These are phyloP conservation scores for Tetrahymena thermophila DNA, from an alignment of 73 alveolate genomes.

Conservation along the genomic window DNA sequence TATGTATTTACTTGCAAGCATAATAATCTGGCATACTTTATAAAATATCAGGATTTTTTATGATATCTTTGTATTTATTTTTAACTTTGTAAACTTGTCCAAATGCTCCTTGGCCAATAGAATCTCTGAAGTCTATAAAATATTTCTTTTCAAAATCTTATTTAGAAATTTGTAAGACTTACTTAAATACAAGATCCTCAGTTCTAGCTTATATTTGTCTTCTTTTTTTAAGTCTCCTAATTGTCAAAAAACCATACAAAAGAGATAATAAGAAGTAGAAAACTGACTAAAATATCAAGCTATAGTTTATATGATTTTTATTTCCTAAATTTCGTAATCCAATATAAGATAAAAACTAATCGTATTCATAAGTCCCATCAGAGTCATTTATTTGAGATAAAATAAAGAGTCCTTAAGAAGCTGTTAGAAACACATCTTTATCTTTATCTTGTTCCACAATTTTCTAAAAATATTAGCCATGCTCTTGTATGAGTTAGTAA, in stretches of 20 bases:
- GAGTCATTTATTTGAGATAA: no score
- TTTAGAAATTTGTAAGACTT: not conserved
- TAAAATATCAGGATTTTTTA: not conserved
- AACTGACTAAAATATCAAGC: no score
- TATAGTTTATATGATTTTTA: no score
- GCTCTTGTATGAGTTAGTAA: not conserved
- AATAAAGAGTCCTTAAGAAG: no score
- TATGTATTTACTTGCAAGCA: not conserved
- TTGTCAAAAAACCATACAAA: not conserved
- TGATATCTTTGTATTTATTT: not conserved
- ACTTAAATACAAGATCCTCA: not conserved
- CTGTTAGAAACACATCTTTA: no score
- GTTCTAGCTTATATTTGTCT: not conserved
- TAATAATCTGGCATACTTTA: not conserved
- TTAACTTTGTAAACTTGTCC: not conserved
- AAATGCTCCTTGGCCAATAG: not conserved
- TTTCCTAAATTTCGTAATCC: no score
- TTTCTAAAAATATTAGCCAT: not conserved
- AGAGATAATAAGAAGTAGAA: not conserved
- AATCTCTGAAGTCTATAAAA: not conserved
- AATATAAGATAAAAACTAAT: no score
- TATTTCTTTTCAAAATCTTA: not conserved
- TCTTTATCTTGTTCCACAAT: not conserved
- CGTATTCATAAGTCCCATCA: no score
- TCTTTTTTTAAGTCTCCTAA: not conserved